These are phyloP conservation scores for Amesomyces nigricolor DNA, from an alignment of 2,329 filamentous ascomycete genomes.

Conservation along the genomic window DNA sequence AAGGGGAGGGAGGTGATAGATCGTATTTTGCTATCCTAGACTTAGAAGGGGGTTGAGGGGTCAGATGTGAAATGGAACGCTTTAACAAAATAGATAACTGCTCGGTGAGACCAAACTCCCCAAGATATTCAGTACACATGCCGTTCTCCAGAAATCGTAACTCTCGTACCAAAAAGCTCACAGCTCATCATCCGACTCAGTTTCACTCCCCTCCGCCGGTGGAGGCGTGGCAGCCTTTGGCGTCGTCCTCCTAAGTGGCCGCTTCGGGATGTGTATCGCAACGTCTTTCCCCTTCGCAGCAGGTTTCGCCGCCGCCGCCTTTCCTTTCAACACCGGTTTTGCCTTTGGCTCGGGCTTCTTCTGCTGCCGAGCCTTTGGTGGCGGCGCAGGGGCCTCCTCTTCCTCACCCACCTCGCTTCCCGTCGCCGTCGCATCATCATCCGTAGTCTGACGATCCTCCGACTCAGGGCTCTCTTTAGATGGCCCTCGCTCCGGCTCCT, in stretches of 20 bases:
- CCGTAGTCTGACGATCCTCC: constrained; percentile 35
- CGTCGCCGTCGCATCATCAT: constrained; percentile 39
- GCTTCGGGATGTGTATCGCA: constrained; percentile 12
- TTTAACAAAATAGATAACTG: too few species aligned
- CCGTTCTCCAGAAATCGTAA: too few species aligned
- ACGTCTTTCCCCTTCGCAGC: constrained; percentile 15
- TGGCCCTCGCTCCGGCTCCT: not conserved
- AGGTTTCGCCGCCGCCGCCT: not conserved
- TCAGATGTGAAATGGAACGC: too few species aligned
- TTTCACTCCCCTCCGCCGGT: constrained; percentile 39
- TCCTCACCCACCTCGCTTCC: constrained; percentile 40
- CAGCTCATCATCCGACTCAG: constrained; percentile 53
- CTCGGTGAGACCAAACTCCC: too few species aligned
- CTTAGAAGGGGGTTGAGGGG: too few species aligned
- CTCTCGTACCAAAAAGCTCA: constrained; percentile 29
- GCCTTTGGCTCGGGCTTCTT: not conserved
- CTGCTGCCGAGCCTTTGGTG: constrained; percentile 2
- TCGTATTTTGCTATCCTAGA: too few species aligned
- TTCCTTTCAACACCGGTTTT: not conserved
- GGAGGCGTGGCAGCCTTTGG: constrained; percentile 23
- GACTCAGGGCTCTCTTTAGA: constrained; percentile 28
- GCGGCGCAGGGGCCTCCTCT: constrained; percentile 24
- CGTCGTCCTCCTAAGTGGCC: constrained; percentile 4
- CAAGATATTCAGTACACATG: too few species aligned
- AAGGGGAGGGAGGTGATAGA: not conserved